Base-by-base conservation (phyloP, 805 yeast genomes). In the Scheffersomyces lignosus region DNA sequence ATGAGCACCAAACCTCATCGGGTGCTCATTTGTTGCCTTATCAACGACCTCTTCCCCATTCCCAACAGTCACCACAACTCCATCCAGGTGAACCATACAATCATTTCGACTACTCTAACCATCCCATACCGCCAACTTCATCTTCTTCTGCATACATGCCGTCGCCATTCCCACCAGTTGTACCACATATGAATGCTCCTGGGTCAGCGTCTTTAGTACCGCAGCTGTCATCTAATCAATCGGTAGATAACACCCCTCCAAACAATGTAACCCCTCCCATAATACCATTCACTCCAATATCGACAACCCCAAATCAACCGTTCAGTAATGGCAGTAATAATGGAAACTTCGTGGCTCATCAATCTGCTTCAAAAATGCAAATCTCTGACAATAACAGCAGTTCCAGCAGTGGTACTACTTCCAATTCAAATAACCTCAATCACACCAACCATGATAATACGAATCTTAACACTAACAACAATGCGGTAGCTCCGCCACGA, bases 1-100 rank as follows among this genome's bases (percentile, higher is more conserved):
- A 38, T 13, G 17, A 26, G 24, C 38, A 10, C 24, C 37, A 23
- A 32, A 29, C 15, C 20, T 16, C 37, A 9, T n/a, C n/a, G n/a
- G n/a, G n/a, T n/a, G n/a, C n/a, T n/a, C n/a, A n/a, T n/a, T n/a
- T n/a, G n/a, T n/a, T n/a, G n/a, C n/a, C n/a, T n/a, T n/a, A n/a
- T n/a, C n/a, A n/a, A n/a, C n/a, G n/a, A n/a, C n/a, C n/a, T n/a
- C n/a, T n/a, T n/a, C n/a, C n/a, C n/a, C n/a, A n/a, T n/a, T n/a
- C n/a, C n/a, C n/a, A n/a, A n/a, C n/a, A n/a, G n/a, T n/a, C n/a
- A n/a, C n/a, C n/a, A n/a, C n/a, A n/a, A n/a, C n/a, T n/a, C n/a
- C n/a, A n/a, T n/a, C n/a, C n/a, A n/a, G n/a, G n/a, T 13, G n/a
- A 26, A n/a, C 29, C n/a, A 13, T 26, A 8, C n/a, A 26, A 26